These are phyloP conservation scores for Aspergillus novofumigatus DNA, from an alignment of 2,329 filamentous ascomycete species.

Conservation along the genomic window DNA sequence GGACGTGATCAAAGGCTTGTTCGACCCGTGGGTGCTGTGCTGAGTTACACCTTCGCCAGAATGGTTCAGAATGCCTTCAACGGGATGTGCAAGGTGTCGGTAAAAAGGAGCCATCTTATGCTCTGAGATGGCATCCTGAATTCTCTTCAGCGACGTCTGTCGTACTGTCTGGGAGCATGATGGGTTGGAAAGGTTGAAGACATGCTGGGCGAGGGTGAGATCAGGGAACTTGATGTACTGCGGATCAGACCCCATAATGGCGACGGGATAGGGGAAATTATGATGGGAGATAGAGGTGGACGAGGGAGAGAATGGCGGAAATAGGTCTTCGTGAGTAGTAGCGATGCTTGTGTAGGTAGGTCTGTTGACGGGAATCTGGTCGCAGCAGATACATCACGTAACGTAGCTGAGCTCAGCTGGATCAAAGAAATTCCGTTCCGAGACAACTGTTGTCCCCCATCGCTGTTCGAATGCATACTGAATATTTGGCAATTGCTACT, in stretches of 20 bases:
- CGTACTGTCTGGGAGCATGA: conserved; percentile 50
- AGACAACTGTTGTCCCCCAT: neutral
- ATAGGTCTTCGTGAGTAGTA: conserved; percentile 12
- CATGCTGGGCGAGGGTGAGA: conserved; percentile 61
- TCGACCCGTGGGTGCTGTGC: conserved; percentile 41
- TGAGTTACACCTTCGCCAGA: conserved; percentile 60
- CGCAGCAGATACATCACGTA: conserved; percentile 20
- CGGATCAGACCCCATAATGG: conserved; percentile 58
- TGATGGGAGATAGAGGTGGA: neutral
- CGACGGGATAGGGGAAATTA: conserved; percentile 17
- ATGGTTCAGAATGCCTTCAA: conserved; percentile 73
- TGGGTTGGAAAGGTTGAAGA: conserved; percentile 64
- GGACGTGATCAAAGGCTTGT: conserved; percentile 55
- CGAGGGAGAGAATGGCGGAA: conserved; percentile 5
- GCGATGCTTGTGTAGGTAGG: conserved; percentile 13
- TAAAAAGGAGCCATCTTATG: conserved; percentile 66
- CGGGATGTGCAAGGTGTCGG: conserved; percentile 60
- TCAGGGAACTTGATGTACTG: conserved; percentile 63
- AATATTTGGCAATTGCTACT: neutral
- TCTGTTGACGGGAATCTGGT: conserved; percentile 13
- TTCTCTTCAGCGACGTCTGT: conserved; percentile 54
- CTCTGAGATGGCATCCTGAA: conserved; percentile 61
- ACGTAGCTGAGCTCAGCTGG: conserved; percentile 34
- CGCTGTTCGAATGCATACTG: neutral
- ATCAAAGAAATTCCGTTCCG: conserved; percentile 29